Evolutionary conservation across 2,329 filamentous ascomycete species (phyloP).

Genomic region (Trichoderma afroharzianum): DNA sequence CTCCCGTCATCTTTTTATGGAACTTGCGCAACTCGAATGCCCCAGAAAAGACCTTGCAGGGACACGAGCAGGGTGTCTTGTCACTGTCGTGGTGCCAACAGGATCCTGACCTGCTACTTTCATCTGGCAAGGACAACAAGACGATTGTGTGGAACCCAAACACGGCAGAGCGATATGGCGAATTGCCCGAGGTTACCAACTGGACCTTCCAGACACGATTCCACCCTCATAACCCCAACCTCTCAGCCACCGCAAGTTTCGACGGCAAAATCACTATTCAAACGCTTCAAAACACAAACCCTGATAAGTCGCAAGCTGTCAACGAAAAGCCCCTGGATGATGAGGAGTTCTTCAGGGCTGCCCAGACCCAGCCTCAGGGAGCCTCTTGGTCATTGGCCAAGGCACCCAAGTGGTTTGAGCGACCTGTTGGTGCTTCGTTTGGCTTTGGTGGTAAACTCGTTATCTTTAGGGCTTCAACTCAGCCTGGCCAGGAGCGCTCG

Average conservation of each 20-base stretch:
- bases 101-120: slow-evolving; percentile 83
- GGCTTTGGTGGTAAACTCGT: slow-evolving; percentile 94
- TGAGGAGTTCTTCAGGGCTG: slow-evolving; percentile 94
- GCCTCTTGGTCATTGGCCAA: slow-evolving; percentile 83
- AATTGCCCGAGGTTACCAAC: slow-evolving; percentile 97
- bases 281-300: slow-evolving; percentile 90
- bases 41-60: slow-evolving; percentile 80
- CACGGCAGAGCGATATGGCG: slow-evolving; percentile 80
- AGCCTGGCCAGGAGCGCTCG: slow-evolving; percentile 59
- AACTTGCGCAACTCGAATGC: slow-evolving; percentile 94
- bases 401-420: slow-evolving; percentile 86
- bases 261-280: slow-evolving; percentile 95
- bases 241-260: slow-evolving; percentile 93
- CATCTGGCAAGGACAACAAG: slow-evolving; percentile 93
- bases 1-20: slow-evolving; percentile 88
- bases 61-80: slow-evolving; percentile 91
- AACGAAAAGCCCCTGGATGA: slow-evolving; percentile 72
- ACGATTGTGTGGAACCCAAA: slow-evolving; percentile 96
- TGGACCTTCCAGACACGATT: slow-evolving; percentile 97
- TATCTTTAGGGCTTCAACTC: slow-evolving; percentile 59
- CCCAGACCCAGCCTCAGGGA: slow-evolving; percentile 85
- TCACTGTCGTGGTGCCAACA: slow-evolving; percentile 95
- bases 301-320: slow-evolving; percentile 63
- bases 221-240: slow-evolving; percentile 86
- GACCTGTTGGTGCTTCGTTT: slow-evolving; percentile 82